These are phyloP conservation scores for Mrakia frigida DNA, from an alignment of 768 basidiomycete species.

Conservation along the genomic window DNA sequence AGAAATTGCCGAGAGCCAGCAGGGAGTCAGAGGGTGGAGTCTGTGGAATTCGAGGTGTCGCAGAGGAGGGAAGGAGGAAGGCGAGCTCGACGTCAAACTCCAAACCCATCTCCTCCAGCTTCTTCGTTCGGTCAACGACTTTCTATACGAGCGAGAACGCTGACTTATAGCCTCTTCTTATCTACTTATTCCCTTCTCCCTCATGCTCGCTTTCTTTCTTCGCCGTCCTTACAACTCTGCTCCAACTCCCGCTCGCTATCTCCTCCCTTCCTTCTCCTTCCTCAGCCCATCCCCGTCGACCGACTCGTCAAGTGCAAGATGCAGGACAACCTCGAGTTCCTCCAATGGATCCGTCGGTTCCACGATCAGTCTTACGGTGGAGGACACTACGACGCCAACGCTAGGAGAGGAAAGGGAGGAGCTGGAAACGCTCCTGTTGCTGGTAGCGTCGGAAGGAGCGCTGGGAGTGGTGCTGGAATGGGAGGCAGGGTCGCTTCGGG, in stretches of 20 bases:
- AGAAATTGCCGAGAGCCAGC: no score
- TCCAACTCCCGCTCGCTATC: neutral
- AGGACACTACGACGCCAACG: conserved; percentile 77
- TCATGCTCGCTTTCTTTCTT: no score
- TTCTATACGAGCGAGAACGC: no score
- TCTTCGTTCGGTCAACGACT: no score
- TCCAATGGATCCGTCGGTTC: conserved; percentile 94
- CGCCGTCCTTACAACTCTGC: no score
- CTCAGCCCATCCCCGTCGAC: conserved; percentile 89
- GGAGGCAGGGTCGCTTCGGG: conserved; percentile 7
- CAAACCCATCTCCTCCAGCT: no score
- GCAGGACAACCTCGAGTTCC: conserved; percentile 99
- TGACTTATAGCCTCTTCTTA: neutral
- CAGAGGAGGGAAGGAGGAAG: neutral
- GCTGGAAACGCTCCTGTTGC: conserved; percentile 53
- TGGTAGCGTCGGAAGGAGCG: conserved; percentile 12
- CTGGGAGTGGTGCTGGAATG: conserved; percentile 1
- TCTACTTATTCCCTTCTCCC: neutral
- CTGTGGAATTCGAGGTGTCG: neutral
- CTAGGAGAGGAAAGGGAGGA: conserved; percentile 54
- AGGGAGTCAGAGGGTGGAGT: neutral
- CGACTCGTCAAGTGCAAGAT: conserved; percentile 95
- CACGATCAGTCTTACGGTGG: conserved; percentile 92
- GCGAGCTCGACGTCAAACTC: no score
- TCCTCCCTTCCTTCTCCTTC: conserved; percentile 17